phyloP scores from a whole-genome alignment of 768 basidiomycete species.

The Lactarius pseudohatsudake region DNA sequence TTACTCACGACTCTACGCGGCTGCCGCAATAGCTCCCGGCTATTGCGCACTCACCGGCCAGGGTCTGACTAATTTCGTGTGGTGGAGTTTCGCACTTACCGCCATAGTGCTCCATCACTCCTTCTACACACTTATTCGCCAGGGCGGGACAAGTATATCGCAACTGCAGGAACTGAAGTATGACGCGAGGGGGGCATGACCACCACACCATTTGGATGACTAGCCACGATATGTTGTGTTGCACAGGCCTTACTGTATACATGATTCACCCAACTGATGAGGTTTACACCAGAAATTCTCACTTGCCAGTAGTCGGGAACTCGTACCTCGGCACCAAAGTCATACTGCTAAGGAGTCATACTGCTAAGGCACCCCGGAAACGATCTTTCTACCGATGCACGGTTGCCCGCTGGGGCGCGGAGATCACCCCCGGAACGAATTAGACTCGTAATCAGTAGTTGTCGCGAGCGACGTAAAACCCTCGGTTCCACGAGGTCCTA shows the following conservation, averaged over 20 bases:
- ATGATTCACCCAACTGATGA: neutral
- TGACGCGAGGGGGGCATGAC: slow-evolving; percentile 51
- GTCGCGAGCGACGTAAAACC: too few species aligned
- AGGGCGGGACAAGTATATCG: slow-evolving; percentile 47
- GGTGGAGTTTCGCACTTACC: slow-evolving; percentile 26
- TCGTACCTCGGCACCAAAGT: neutral
- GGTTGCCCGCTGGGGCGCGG: slow-evolving; percentile 3
- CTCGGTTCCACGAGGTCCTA: too few species aligned
- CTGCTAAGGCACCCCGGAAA: neutral
- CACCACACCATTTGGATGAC: neutral
- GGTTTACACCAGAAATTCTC: neutral
- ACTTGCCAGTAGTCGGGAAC: neutral
- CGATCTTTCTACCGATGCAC: neutral
- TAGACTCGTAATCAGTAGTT: too few species aligned
- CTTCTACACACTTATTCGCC: slow-evolving; percentile 42
- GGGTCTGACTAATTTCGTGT: slow-evolving; percentile 18
- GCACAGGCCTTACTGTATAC: neutral
- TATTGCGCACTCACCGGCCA: slow-evolving; percentile 31
- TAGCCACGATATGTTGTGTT: neutral
- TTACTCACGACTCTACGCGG: slow-evolving; percentile 31
- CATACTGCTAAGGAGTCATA: neutral
- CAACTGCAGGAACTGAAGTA: slow-evolving; percentile 57
- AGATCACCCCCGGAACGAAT: neutral
- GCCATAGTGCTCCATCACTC: slow-evolving; percentile 17
- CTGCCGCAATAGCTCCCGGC: slow-evolving; percentile 50